Evolutionary conservation across 176 grass and related monocot species (phyloP).

Genomic region (Carex myosuroides): DNA sequence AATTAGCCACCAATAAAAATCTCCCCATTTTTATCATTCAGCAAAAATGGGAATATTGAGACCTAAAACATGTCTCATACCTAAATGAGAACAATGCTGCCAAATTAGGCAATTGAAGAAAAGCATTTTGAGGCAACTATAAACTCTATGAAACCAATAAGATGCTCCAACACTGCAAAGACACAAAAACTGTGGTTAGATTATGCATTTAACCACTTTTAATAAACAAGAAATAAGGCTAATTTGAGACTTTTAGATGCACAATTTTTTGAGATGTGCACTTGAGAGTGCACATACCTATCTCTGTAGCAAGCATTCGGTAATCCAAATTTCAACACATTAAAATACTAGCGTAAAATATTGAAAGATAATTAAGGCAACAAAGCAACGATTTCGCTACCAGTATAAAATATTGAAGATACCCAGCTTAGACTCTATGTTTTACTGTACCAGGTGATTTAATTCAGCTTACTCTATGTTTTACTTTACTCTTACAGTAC

Average conservation of each 20-base stretch:
- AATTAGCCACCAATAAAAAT: conserved; percentile 14
- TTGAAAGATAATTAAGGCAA: neutral
- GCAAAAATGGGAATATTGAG: neutral
- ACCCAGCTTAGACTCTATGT: neutral
- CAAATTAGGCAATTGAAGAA: conserved; percentile 1
- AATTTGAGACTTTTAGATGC: neutral
- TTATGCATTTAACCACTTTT: neutral
- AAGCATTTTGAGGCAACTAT: neutral
- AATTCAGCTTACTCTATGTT: neutral
- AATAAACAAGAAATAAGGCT: neutral
- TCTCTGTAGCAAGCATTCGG: neutral
- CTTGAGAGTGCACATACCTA: neutral
- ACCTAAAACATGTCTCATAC: neutral
- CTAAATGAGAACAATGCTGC: neutral
- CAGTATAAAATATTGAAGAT: neutral
- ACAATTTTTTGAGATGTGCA: neutral
- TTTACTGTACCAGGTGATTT: neutral
- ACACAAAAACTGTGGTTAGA: neutral
- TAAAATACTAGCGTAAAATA: neutral
- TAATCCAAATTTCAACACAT: neutral
- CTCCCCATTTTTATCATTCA: neutral
- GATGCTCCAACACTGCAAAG: neutral
- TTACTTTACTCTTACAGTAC: neutral
- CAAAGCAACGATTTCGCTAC: neutral
- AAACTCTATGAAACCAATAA: neutral